Evolutionary conservation across 1,284 basidiomycete genomes (phyloP), one percentile per base, ranked within the genome.

Genomic region (Ganoderma multipileum): DNA sequence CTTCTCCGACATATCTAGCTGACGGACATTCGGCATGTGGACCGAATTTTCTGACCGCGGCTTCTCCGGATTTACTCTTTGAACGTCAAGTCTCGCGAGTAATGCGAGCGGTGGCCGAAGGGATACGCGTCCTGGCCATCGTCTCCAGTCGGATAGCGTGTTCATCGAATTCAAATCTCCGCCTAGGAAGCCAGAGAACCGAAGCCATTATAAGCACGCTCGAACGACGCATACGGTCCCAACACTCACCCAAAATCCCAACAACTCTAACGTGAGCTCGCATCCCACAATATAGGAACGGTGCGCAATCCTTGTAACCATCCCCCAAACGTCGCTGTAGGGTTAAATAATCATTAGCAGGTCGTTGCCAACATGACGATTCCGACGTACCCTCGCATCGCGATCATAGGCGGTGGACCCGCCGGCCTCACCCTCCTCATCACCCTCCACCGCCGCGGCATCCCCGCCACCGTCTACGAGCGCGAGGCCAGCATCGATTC

Each of bases 371-470:
- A 8, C 2, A 58, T 58, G 55, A 12, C 55, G 0, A n/a, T 30
- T 18, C 28, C 26, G 1, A 33, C 61, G 8, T 16, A 57, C 1
- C 65, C 65, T 6, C 44, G 54, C 33, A 67, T 67, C 11, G 58
- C 50, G 9, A 67, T 70, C 52, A 28, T 65, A 33, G 65, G 65
- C 20, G 66, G 54, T 16, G 60, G 66, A 1, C 30, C 59, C n/a
- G 55, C 39, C 23, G 68, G 59, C 3, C 57, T 67, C 20, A 42
- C 33, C 11, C 65, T 70, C 38, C 63, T 65, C 38, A 20, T 65
- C 14, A 64, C 55, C 50, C 42, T 65, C 41, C 33, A 58, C 18
- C 54, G 42, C 30, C 65, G 63, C 33, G 42, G 60, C 30, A n/a
- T 67, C 44, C 65, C 42, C 2, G 65, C 50, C 5, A 63, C 44